Percentiles rank a stretch among this genome's conserved stretches.
These are phyloP conservation scores for Lentinula detonsa DNA, from an alignment of 768 basidiomycete species.

Conservation along the genomic window DNA sequence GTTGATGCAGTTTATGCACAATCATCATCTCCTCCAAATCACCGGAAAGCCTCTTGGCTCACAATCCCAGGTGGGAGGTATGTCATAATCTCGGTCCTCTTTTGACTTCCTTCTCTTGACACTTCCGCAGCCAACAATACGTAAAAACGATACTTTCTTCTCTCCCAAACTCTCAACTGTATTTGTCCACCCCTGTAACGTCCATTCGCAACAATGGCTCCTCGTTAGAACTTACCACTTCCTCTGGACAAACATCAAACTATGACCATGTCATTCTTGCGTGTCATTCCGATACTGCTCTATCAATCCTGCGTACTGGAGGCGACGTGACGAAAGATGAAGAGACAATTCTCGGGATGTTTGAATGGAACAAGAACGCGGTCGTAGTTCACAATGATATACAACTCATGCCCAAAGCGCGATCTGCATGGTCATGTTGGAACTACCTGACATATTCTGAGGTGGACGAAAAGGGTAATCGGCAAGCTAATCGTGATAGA, in stretches of 20 bases:
- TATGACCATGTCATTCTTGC: conserved; percentile 75
- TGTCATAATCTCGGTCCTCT: conserved; percentile 8
- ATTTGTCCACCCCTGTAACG: conserved; percentile 52
- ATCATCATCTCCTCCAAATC: conserved; percentile 70
- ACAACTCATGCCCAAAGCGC: conserved; percentile 62
- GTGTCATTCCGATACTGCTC: conserved; percentile 62
- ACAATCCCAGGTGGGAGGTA: conserved; percentile 72
- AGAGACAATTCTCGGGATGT: conserved; percentile 45
- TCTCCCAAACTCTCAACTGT: conserved; percentile 46
- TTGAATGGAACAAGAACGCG: conserved; percentile 65
- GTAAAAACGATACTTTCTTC: conserved; percentile 55
- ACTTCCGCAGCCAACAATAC: conserved; percentile 48
- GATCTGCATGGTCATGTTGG: conserved; percentile 71
- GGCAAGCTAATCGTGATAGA: conserved; percentile 45
- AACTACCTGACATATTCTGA: conserved; percentile 62
- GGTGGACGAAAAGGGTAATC: conserved; percentile 24
- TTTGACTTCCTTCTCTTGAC: not conserved
- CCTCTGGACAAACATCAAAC: conserved; percentile 31
- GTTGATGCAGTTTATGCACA: conserved; percentile 66
- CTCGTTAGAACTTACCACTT: conserved; percentile 41
- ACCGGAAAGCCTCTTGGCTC: conserved; percentile 68
- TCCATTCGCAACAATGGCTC: conserved; percentile 29
- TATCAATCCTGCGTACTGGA: conserved; percentile 43
- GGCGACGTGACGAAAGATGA: conserved; percentile 28
- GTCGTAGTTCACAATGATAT: conserved; percentile 46